A percentile compares a stretch with the other conserved stretches of the same genome.
Evolutionary conservation across 2,329 filamentous ascomycete species (phyloP).

Genomic region (Fusarium sp.): DNA sequence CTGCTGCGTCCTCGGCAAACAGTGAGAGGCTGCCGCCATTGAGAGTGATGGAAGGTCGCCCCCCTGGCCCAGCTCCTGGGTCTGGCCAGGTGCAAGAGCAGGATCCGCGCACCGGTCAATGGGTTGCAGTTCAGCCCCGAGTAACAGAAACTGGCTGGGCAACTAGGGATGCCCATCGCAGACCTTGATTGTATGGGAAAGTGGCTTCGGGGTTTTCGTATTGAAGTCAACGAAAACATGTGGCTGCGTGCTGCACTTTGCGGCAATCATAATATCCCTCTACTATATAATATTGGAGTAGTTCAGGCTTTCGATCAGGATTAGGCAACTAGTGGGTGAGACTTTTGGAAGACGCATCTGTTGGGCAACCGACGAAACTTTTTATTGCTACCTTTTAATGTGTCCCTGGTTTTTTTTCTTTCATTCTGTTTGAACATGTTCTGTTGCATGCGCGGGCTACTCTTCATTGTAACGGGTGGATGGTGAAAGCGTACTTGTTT

Average conservation of each 20-base stretch:
- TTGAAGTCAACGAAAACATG: conserved; percentile 2
- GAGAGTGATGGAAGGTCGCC: conserved; percentile 56
- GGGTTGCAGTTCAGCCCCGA: conserved; percentile 49
- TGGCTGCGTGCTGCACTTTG: conserved; percentile 3
- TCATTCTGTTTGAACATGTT: conserved; percentile 17
- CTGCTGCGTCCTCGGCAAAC: conserved; percentile 52
- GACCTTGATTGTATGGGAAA: conserved; percentile 34
- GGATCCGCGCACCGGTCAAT: conserved; percentile 52
- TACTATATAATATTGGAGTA: conserved; percentile 42
- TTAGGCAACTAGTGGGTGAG: conserved; percentile 39
- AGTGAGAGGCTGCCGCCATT: conserved; percentile 61
- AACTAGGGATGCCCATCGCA: conserved; percentile 45
- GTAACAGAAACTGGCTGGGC: conserved; percentile 53
- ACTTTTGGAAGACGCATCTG: conserved; percentile 45
- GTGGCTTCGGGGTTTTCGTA: conserved; percentile 12
- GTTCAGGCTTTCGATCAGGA: conserved; percentile 33
- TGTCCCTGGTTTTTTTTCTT: conserved; percentile 24
- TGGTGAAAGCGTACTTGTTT: conserved; percentile 27
- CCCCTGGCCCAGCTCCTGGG: conserved; percentile 40
- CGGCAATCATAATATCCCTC: conserved; percentile 20
- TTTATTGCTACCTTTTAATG: conserved; percentile 31
- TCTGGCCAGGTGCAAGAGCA: conserved; percentile 49
- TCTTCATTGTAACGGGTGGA: conserved; percentile 20
- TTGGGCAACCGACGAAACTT: conserved; percentile 43
- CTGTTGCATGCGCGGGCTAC: conserved; percentile 26